Conservation (phyloP, 2,329 filamentous ascomycete species). For the Orbilia javanica region DNA sequence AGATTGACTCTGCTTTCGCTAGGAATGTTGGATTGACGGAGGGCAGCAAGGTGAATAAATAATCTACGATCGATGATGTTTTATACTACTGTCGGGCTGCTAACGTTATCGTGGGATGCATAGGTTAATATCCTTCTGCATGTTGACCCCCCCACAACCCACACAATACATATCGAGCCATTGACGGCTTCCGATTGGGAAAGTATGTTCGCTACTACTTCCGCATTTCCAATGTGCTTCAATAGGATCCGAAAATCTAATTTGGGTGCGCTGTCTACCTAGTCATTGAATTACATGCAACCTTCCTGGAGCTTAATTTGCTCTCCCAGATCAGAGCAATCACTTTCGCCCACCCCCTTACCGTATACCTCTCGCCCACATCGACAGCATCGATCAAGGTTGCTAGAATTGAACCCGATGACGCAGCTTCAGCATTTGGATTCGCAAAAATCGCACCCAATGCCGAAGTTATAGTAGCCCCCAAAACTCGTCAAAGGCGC, state of each 20-base stretch:
- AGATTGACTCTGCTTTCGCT: slow-evolving; percentile 62
- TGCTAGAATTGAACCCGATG: slow-evolving; percentile 81
- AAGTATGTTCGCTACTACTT: slow-evolving; percentile 68
- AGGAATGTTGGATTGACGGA: slow-evolving; percentile 62
- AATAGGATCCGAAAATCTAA: slow-evolving; percentile 13
- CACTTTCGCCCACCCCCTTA: slow-evolving; percentile 78
- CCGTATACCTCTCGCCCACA: slow-evolving; percentile 91
- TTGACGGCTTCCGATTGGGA: slow-evolving; percentile 97
- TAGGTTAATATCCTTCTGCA: slow-evolving; percentile 77
- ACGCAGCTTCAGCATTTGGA: slow-evolving; percentile 71
- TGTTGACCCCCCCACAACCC: slow-evolving; percentile 87
- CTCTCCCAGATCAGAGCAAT: slow-evolving; percentile 91
- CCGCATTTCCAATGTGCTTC: neutral
- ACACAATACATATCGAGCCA: slow-evolving; percentile 97
- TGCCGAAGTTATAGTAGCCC: slow-evolving; percentile 96
- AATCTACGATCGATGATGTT: slow-evolving; percentile 9
- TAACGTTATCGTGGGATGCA: slow-evolving; percentile 57
- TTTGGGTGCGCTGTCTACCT: neutral
- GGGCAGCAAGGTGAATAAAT: slow-evolving; percentile 60
- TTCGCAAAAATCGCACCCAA: slow-evolving; percentile 95
- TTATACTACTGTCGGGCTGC: slow-evolving; percentile 26
- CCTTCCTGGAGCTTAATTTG: slow-evolving; percentile 93
- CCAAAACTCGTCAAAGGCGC: slow-evolving; percentile 81
- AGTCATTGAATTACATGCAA: slow-evolving; percentile 95
- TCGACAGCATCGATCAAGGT: slow-evolving; percentile 93